A percentile compares a stretch with the other conserved stretches of the same genome.
These are phyloP conservation scores for Melastoma malabathricum DNA, from an alignment of 345 rosid species.

Conservation along the genomic window DNA sequence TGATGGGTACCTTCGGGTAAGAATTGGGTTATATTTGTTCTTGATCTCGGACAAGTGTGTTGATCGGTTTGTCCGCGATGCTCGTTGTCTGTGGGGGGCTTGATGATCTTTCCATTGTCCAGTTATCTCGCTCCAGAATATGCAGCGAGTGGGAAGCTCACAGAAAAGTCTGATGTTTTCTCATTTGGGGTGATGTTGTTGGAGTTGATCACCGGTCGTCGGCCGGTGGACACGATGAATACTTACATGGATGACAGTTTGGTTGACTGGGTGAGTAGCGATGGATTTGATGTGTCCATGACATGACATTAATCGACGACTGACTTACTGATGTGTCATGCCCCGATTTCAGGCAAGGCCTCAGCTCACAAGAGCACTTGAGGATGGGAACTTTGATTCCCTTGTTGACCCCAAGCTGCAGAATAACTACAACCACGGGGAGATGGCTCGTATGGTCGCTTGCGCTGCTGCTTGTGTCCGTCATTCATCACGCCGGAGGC, in stretches of 20 bases:
- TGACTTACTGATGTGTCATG: not conserved
- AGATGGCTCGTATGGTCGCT: slow-evolving; percentile 82
- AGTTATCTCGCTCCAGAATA: slow-evolving; percentile 96
- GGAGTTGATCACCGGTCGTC: slow-evolving; percentile 75
- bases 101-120: too few relatives aligned
- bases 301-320: not conserved
- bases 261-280: too few relatives aligned
- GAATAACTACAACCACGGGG: slow-evolving; percentile 40
- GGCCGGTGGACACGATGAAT: slow-evolving; percentile 57
- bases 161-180: slow-evolving; percentile 85
- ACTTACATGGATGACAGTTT: slow-evolving; percentile 63
- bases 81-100: too few relatives aligned
- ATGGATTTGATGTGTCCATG: too few relatives aligned
- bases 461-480: slow-evolving; percentile 86
- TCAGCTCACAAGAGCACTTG: slow-evolving; percentile 50
- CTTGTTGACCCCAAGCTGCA: slow-evolving; percentile 54
- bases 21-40: not conserved
- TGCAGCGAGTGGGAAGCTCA: slow-evolving; percentile 82
- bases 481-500: slow-evolving; percentile 76
- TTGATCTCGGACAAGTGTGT: not conserved
- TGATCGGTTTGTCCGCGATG: not conserved
- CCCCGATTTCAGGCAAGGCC: slow-evolving; percentile 57
- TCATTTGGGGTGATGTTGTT: slow-evolving; percentile 88
- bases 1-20: slow-evolving; percentile 99
- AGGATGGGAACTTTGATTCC: slow-evolving; percentile 49